These are phyloP conservation scores for Bipolaris bicolor DNA, from an alignment of 2,329 filamentous ascomycete genomes.

Conservation along the genomic window DNA sequence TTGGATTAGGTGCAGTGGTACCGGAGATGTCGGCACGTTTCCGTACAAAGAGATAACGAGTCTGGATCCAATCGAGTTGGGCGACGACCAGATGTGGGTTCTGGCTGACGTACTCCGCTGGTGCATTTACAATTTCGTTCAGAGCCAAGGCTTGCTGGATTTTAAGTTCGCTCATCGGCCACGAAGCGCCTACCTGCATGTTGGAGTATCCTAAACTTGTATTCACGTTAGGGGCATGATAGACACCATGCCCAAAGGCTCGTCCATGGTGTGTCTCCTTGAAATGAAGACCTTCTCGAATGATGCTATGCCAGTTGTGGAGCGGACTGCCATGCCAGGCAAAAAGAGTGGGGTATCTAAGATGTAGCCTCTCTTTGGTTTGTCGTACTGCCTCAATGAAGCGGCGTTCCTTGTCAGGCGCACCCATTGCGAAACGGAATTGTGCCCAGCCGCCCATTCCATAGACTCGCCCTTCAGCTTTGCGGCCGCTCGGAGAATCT, in stretches of 20 bases:
- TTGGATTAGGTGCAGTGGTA: not conserved
- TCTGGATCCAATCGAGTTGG: slow-evolving; percentile 85
- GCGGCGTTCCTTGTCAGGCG: slow-evolving; percentile 83
- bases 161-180: slow-evolving; percentile 71
- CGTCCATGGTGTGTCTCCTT: slow-evolving; percentile 68
- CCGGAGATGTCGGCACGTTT: slow-evolving; percentile 8
- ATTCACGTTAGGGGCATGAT: slow-evolving; percentile 69
- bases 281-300: slow-evolving; percentile 81
- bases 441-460: slow-evolving; percentile 74
- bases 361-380: slow-evolving; percentile 49
- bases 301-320: slow-evolving; percentile 87
- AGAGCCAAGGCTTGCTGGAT: slow-evolving; percentile 69
- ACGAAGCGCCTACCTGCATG: slow-evolving; percentile 11
- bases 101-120: slow-evolving; percentile 63
- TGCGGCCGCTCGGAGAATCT: slow-evolving; percentile 29
- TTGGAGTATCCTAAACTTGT: slow-evolving; percentile 62
- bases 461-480: slow-evolving; percentile 60
- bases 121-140: slow-evolving; percentile 83
- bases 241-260: slow-evolving; percentile 78
- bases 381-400: slow-evolving; percentile 69
- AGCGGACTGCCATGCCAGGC: slow-evolving; percentile 84
- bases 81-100: slow-evolving; percentile 73
- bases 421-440: slow-evolving; percentile 86
- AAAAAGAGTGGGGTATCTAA: slow-evolving; percentile 72
- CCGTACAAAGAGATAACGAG: slow-evolving; percentile 77